These are phyloP conservation scores for Teratosphaeria viscida DNA, from an alignment of 2,329 filamentous ascomycete genomes.

Conservation along the genomic window DNA sequence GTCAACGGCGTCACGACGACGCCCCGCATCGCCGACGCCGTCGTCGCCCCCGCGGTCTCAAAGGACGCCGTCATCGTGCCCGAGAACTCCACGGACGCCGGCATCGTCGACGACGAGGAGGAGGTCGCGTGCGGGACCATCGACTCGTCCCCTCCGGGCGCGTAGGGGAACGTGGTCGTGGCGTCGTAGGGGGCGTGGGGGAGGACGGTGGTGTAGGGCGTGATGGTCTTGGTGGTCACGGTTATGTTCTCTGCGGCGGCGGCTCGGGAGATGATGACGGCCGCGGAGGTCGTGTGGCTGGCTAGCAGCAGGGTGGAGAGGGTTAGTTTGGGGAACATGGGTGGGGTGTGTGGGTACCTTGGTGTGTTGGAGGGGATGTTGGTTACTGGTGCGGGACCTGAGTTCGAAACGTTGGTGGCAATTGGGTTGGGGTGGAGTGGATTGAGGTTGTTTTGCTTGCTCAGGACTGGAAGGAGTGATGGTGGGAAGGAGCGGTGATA, in stretches of 20 bases:
- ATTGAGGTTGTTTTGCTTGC: background rate
- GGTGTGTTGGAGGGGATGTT: background rate
- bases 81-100: background rate
- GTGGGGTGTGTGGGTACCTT: background rate
- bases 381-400: background rate
- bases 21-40: background rate
- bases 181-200: background rate
- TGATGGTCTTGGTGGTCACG: background rate
- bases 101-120: background rate
- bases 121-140: background rate
- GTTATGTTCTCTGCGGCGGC: background rate
- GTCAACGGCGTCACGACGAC: background rate
- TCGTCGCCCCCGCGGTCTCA: background rate
- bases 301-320: slow-evolving; percentile 4
- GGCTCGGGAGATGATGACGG: slow-evolving; percentile 1
- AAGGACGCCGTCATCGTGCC: background rate
- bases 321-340: background rate
- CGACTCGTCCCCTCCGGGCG: background rate
- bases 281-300: slow-evolving; percentile 2
- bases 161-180: background rate
- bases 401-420: background rate
- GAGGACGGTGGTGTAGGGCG: background rate
- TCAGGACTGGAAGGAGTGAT: no score
- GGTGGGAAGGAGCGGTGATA: no score
- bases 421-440: no score